Evolutionary conservation across 169 alveolate genomes (phyloP).

Genomic region (Perkinsus olseni): DNA sequence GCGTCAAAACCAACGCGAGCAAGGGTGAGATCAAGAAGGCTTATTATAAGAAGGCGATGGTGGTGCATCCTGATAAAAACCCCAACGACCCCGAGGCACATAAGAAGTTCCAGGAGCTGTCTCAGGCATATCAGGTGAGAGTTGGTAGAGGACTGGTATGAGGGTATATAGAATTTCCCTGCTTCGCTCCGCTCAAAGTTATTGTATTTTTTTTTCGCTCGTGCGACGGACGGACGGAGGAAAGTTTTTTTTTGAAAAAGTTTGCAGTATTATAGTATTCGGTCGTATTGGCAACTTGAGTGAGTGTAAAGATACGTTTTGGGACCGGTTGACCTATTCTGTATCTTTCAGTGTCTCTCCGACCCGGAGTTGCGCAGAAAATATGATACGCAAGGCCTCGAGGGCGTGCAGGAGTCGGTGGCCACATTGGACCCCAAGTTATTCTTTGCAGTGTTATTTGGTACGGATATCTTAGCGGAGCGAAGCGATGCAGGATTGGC

Average conservation of each 20-base stretch:
- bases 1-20: slow-evolving; percentile 41
- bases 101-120: slow-evolving; percentile 34
- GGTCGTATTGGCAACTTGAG: too few relatives aligned
- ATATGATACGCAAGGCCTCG: slow-evolving; percentile 54
- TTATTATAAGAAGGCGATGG: slow-evolving; percentile 45
- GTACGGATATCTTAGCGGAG: slow-evolving; percentile 1
- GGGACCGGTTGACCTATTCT: neutral
- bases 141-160: neutral
- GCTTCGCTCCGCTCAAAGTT: too few relatives aligned
- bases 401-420: slow-evolving; percentile 52
- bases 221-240: too few relatives aligned
- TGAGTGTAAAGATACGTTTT: too few relatives aligned
- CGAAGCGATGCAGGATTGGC: neutral
- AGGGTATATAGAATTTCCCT: too few relatives aligned
- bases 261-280: too few relatives aligned
- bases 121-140: slow-evolving; percentile 32
- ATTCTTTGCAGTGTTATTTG: slow-evolving; percentile 33
- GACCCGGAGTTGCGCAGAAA: slow-evolving; percentile 60
- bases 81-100: slow-evolving; percentile 46
- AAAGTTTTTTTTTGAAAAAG: too few relatives aligned
- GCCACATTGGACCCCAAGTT: slow-evolving; percentile 38
- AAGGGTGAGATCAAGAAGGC: slow-evolving; percentile 48
- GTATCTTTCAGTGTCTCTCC: slow-evolving; percentile 23
- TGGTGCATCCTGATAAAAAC: slow-evolving; percentile 61
- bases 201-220: too few relatives aligned